Evolutionary conservation across 495 filamentous ascomycete genomes (phyloP).

Genomic region (Podospora comata): DNA sequence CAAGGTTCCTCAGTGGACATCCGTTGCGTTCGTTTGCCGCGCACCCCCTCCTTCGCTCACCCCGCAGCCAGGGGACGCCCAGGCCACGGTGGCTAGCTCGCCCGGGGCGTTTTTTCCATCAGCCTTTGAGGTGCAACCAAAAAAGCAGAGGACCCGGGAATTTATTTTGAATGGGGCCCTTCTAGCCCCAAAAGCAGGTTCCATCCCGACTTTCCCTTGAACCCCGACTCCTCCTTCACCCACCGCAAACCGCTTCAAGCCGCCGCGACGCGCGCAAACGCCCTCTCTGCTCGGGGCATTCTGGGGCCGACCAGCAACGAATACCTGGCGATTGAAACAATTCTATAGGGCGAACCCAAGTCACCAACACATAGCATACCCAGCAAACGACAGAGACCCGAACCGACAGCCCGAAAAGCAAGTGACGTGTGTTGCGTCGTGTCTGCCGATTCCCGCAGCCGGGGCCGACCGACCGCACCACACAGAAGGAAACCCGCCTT

Average conservation of each 20-base stretch:
- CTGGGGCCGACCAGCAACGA: conserved; percentile 1
- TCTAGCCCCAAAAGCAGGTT: conserved; percentile 23
- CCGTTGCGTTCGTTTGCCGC: not conserved
- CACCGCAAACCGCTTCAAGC: conserved; percentile 36
- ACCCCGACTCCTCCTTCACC: conserved; percentile 20
- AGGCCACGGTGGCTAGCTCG: not conserved
- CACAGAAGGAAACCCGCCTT: too few species aligned
- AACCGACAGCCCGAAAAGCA: not conserved
- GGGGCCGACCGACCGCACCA: not conserved
- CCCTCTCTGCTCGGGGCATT: not conserved
- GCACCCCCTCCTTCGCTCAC: not conserved
- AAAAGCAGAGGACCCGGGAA: not conserved
- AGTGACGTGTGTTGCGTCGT: not conserved
- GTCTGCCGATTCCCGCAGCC: not conserved
- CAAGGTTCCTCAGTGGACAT: not conserved
- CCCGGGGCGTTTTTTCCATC: not conserved
- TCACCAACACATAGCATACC: not conserved
- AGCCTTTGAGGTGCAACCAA: not conserved
- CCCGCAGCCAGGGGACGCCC: not conserved
- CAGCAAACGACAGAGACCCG: not conserved
- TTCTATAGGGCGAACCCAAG: conserved; percentile 6
- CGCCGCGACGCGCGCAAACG: conserved; percentile 17
- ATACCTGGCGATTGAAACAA: not conserved
- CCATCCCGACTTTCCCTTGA: conserved; percentile 24
- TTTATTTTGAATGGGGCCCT: conserved; percentile 11